Evolutionary conservation across 495 filamentous ascomycete genomes (phyloP).

Genomic region (Podospora conica): DNA sequence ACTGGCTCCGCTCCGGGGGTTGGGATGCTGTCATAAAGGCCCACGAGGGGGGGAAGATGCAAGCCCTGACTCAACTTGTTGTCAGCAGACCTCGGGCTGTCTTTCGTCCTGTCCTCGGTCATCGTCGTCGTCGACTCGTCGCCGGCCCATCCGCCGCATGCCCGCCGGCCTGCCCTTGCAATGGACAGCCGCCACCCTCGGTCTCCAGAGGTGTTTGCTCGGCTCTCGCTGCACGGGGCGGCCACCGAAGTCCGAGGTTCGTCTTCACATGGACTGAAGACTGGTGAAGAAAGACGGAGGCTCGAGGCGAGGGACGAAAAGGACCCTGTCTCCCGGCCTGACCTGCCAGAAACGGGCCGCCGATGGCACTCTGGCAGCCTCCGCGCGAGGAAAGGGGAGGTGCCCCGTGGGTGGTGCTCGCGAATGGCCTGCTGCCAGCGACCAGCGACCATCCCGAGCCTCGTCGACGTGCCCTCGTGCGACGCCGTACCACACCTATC

Average conservation of each 20-base stretch:
- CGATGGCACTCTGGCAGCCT: not conserved
- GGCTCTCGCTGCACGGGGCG: not conserved
- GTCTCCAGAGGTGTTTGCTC: not conserved
- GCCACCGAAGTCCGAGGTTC: slow-evolving; percentile 8
- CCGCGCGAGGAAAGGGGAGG: not conserved
- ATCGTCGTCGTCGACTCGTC: not conserved
- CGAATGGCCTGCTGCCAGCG: not conserved
- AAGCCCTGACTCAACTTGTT: too few relatives aligned
- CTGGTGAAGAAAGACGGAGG: too few relatives aligned
- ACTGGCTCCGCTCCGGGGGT: not conserved
- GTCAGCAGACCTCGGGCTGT: too few relatives aligned
- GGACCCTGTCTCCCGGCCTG: not conserved
- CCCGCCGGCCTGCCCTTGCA: not conserved
- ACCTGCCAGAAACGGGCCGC: slow-evolving; percentile 7
- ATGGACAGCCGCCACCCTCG: not conserved
- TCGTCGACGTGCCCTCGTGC: not conserved
- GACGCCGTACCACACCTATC: too few relatives aligned
- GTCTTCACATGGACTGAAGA: slow-evolving; percentile 3
- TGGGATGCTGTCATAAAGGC: not conserved
- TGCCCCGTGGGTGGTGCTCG: not conserved
- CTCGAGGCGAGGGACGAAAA: not conserved
- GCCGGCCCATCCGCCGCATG: not conserved
- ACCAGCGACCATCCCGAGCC: not conserved
- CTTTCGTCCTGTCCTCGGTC: too few relatives aligned
- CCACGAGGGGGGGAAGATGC: too few relatives aligned